phyloP scores from a whole-genome alignment of 2,329 filamentous ascomycete genomes.

The Sporothrix dimorphospora region DNA sequence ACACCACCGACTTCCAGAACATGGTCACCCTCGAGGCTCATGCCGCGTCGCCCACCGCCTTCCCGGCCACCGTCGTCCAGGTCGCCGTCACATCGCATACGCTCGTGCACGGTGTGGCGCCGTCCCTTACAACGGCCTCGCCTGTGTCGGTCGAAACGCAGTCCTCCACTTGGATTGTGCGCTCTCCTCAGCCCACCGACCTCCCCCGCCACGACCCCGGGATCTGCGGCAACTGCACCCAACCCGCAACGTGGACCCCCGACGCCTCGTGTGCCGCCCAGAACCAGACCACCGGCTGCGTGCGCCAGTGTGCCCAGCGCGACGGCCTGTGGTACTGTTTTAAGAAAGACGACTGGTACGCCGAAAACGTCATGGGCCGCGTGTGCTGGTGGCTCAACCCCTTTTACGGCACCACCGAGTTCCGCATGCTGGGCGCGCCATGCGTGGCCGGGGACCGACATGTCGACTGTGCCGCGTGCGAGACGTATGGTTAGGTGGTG shows the following conservation, averaged over 20 bases:
- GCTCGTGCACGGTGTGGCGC: background rate
- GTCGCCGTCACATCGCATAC: slow-evolving; percentile 18
- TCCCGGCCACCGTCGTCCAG: slow-evolving; percentile 20
- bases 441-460: slow-evolving; percentile 9
- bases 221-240: slow-evolving; percentile 18
- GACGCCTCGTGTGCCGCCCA: background rate
- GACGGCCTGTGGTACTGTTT: slow-evolving; percentile 22
- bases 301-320: slow-evolving; percentile 25
- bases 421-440: slow-evolving; percentile 22
- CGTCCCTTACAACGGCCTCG: background rate
- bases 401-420: slow-evolving; percentile 9
- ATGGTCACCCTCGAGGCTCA: slow-evolving; percentile 19
- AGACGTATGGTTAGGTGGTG: slow-evolving; percentile 13
- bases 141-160: background rate
- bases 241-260: slow-evolving; percentile 14
- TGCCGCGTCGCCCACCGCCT: background rate
- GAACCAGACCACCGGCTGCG: slow-evolving; percentile 21
- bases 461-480: slow-evolving; percentile 22
- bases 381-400: slow-evolving; percentile 24
- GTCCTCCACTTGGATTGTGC: slow-evolving; percentile 8
- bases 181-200: background rate
- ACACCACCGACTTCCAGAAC: slow-evolving; percentile 22
- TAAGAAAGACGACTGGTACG: slow-evolving; percentile 17
- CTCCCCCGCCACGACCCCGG: slow-evolving; percentile 10
- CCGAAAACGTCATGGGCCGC: slow-evolving; percentile 23